A percentile compares a stretch with the other conserved stretches of the same genome.
Evolutionary conservation across 176 grass and related monocot species (phyloP).

Genomic region (Musa troglodytarum): DNA sequence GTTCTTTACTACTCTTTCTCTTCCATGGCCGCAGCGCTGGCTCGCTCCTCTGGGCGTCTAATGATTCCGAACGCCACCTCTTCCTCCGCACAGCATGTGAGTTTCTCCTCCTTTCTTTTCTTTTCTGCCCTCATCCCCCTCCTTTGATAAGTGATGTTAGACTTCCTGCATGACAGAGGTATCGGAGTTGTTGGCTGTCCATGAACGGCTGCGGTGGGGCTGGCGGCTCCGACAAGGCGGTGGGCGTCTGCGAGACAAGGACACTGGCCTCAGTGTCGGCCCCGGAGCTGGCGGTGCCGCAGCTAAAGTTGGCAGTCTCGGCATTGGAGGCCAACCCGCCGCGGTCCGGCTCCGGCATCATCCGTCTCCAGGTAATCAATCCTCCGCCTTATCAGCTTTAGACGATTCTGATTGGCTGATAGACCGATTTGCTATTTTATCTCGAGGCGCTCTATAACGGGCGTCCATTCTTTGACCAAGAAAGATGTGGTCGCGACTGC

Average conservation of each 20-base stretch:
- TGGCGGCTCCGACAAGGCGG: constrained; percentile 1
- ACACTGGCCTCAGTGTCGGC: constrained; percentile 36
- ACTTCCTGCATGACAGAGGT: too few species aligned
- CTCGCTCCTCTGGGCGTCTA: too few species aligned
- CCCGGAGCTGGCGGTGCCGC: constrained; percentile 38
- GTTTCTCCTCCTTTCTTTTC: too few species aligned
- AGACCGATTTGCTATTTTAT: not conserved
- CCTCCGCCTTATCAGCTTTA: not conserved
- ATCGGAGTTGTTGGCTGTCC: constrained; percentile 37
- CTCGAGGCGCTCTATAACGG: not conserved
- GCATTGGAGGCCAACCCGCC: constrained; percentile 26
- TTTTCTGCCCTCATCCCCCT: too few species aligned
- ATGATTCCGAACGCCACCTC: too few species aligned
- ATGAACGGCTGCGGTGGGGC: constrained; percentile 62
- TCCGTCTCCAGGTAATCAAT: constrained; percentile 57
- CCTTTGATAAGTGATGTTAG: too few species aligned
- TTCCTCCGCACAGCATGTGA: too few species aligned
- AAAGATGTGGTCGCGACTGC: too few species aligned
- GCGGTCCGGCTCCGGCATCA: constrained; percentile 48
- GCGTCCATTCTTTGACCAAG: too few species aligned
- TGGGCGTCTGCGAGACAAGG: constrained; percentile 40
- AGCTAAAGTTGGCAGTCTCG: constrained; percentile 48
- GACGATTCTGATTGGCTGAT: not conserved
- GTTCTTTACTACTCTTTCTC: not conserved
- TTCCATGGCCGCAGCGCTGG: not conserved